Conservation (phyloP, 768 basidiomycete species). For the Mycena indigotica region DNA sequence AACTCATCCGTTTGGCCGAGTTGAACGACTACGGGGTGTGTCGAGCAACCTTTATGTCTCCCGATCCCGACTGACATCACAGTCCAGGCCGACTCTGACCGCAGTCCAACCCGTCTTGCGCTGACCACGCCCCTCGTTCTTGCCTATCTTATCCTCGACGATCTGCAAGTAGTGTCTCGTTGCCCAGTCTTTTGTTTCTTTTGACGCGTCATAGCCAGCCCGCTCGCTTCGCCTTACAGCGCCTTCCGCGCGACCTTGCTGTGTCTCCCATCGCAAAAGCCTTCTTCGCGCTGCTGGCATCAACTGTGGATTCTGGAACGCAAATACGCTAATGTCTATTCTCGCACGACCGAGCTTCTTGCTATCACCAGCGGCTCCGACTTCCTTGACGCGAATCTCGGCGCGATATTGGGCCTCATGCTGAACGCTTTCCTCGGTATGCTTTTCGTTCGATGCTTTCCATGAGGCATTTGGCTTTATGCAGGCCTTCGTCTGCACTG, state of each 20-base stretch:
- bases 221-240: conserved; percentile 58
- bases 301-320: conserved; percentile 58
- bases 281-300: conserved; percentile 45
- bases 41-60: no score
- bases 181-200: neutral
- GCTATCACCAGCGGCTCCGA: conserved; percentile 44
- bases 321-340: conserved; percentile 58
- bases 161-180: conserved; percentile 49
- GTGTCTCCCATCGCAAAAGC: conserved; percentile 48
- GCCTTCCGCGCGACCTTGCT: conserved; percentile 53
- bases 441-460: neutral
- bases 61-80: neutral
- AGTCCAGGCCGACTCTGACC: conserved; percentile 40
- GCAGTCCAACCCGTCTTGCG: conserved; percentile 48
- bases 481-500: conserved; percentile 43
- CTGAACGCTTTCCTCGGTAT: conserved; percentile 55
- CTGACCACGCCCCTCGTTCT: conserved; percentile 63
- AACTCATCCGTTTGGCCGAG: conserved; percentile 53
- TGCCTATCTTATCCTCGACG: conserved; percentile 63
- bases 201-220: conserved; percentile 46
- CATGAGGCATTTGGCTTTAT: neutral
- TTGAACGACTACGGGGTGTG: conserved; percentile 56
- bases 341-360: conserved; percentile 45
- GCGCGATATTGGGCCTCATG: conserved; percentile 45
- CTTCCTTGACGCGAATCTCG: conserved; percentile 50